phyloP scores from a whole-genome alignment of 148 eudicot genomes.

The Cornus controversa region DNA sequence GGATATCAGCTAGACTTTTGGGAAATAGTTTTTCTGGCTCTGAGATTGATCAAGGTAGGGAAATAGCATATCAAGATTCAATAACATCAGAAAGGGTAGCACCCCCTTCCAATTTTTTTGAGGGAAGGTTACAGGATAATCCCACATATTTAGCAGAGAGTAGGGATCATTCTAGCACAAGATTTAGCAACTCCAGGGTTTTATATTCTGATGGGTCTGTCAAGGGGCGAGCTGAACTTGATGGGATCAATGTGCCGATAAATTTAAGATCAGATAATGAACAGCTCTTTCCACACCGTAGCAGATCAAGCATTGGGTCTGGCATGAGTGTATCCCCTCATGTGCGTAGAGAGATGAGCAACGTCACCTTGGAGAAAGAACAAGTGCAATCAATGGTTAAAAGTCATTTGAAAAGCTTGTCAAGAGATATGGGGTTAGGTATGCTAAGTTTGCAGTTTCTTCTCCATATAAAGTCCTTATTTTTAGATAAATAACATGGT shows the following conservation, averaged over 20 bases:
- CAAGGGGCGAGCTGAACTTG: conserved; percentile 12
- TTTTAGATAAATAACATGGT: not conserved
- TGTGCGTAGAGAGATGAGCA: conserved; percentile 38
- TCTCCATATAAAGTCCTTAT: not conserved
- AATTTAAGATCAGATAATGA: conserved; percentile 29
- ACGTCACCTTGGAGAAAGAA: conserved; percentile 32
- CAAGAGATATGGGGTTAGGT: conserved; percentile 41
- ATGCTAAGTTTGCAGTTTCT: conserved; percentile 19
- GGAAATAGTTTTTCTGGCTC: conserved; percentile 23
- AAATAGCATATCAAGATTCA: conserved; percentile 20
- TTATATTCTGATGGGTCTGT: conserved; percentile 18
- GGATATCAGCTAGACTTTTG: conserved; percentile 1
- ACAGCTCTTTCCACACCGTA: conserved; percentile 50
- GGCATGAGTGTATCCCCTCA: conserved; percentile 29
- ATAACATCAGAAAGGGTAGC: conserved; percentile 28
- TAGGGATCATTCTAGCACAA: conserved; percentile 23
- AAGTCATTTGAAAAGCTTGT: conserved; percentile 42
- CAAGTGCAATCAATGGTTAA: conserved; percentile 41
- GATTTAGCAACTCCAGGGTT: conserved; percentile 25
- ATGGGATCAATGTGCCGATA: conserved; percentile 29
- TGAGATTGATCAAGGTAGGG: conserved; percentile 20
- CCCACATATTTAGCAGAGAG: conserved; percentile 18
- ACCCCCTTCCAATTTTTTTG: conserved; percentile 17
- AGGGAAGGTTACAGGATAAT: conserved; percentile 31
- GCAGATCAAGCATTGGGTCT: conserved; percentile 41